Evolutionary conservation across 768 basidiomycete genomes (phyloP).

Genomic region (Pleurotus giganteus): DNA sequence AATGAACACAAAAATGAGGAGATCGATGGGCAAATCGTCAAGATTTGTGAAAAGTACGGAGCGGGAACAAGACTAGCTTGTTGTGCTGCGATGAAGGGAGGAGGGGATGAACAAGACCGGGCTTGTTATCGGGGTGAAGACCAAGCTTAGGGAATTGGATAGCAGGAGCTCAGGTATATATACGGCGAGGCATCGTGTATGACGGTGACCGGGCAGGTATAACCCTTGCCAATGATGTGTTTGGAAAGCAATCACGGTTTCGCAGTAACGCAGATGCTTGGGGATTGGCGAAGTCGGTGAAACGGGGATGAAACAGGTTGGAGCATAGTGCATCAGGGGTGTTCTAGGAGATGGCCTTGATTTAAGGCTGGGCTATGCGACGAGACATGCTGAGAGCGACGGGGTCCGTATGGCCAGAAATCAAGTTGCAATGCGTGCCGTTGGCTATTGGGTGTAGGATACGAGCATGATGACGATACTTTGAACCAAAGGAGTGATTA

Average conservation of each 20-base stretch:
- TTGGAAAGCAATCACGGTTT: neutral
- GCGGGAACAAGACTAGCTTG: constrained; percentile 11
- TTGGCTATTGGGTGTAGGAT: too few species aligned
- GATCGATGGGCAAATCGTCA: constrained; percentile 10
- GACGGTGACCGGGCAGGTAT: too few species aligned
- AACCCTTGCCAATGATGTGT: neutral
- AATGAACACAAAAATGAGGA: constrained; percentile 8
- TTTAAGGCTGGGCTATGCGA: neutral
- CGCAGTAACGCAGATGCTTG: constrained; percentile 1
- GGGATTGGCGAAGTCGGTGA: constrained; percentile 7
- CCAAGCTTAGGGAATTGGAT: constrained; percentile 8
- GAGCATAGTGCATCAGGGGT: neutral
- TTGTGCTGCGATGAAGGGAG: constrained; percentile 8
- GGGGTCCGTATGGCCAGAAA: neutral
- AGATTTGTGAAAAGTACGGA: constrained; percentile 4
- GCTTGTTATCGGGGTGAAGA: constrained; percentile 11
- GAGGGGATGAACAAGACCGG: constrained; percentile 9
- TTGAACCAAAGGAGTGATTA: too few species aligned
- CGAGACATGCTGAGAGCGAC: neutral
- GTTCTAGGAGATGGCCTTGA: neutral
- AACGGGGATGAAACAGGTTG: constrained; percentile 6
- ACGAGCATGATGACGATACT: too few species aligned
- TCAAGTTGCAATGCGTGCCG: neutral
- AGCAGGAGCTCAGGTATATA: neutral
- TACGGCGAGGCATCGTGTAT: constrained; percentile 3